Conservation (phyloP, 371 early-diverging fungal genomes). For the Rhizopus sp. region DNA sequence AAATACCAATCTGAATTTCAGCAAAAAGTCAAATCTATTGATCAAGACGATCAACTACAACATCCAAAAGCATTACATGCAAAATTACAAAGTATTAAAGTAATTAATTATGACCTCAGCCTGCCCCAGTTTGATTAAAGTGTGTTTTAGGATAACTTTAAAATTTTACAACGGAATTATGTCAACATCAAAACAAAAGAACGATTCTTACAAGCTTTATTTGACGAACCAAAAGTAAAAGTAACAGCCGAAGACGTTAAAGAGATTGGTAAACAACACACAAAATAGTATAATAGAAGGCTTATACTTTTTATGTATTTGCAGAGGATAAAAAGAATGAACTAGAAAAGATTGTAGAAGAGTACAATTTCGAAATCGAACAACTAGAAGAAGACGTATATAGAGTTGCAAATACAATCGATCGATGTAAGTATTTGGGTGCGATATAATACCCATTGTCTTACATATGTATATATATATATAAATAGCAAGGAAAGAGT, state of each 20-base stretch:
- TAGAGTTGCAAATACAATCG: neutral
- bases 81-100: conserved; percentile 1
- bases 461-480: neutral
- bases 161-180: neutral
- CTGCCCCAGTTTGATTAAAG: neutral
- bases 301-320: too few relatives aligned
- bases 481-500: conserved; percentile 1
- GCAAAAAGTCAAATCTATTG: neutral
- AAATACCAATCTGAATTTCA: neutral
- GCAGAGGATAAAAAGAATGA: neutral
- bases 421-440: conserved; percentile 1
- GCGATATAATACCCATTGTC: neutral
- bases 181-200: conserved; percentile 3
- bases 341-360: neutral
- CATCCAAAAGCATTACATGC: conserved; percentile 3
- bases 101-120: neutral
- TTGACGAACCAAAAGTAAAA: conserved; percentile 12
- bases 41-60: neutral
- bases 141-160: neutral
- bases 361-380: neutral
- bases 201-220: conserved; percentile 11
- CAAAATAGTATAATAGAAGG: neutral
- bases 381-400: neutral
- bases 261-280: neutral
- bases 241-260: neutral